These are phyloP conservation scores for Tricholoma hemisulphureum DNA, from an alignment of 768 basidiomycete species.

Conservation along the genomic window DNA sequence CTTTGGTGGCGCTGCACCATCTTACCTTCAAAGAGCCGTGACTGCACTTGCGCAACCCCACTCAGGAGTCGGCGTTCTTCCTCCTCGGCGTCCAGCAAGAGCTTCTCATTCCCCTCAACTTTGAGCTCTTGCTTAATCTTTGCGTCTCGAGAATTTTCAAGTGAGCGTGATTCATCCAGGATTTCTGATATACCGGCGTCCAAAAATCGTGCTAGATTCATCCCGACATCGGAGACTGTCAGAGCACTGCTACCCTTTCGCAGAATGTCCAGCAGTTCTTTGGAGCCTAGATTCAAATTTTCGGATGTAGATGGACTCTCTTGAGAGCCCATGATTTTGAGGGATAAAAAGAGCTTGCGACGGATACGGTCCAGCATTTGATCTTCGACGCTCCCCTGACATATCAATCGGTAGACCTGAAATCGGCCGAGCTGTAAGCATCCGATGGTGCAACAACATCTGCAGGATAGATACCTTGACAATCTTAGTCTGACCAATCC, in stretches of 20 bases:
- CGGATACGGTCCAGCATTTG: conserved; percentile 73
- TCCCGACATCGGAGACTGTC: conserved; percentile 32
- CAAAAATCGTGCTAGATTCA: conserved; percentile 45
- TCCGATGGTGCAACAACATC: background rate
- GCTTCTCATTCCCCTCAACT: conserved; percentile 16
- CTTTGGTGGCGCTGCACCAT: conserved; percentile 33
- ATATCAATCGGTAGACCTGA: conserved; percentile 68
- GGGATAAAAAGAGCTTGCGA: conserved; percentile 64
- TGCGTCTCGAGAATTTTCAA: conserved; percentile 42
- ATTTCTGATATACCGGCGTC: conserved; percentile 44
- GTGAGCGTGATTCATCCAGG: conserved; percentile 42
- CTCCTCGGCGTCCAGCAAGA: conserved; percentile 46
- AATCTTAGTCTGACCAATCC: conserved; percentile 72
- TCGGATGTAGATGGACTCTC: conserved; percentile 24
- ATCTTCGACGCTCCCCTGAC: conserved; percentile 70
- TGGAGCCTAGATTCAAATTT: conserved; percentile 32
- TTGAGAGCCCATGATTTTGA: conserved; percentile 54
- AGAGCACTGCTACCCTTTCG: conserved; percentile 59
- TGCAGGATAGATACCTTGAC: conserved; percentile 48
- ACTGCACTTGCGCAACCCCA: conserved; percentile 59
- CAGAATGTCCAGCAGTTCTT: conserved; percentile 55
- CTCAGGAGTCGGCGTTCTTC: conserved; percentile 51
- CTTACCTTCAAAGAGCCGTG: conserved; percentile 57
- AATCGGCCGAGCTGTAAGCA: background rate
- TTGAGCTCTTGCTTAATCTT: conserved; percentile 44